Percentiles rank a stretch among this genome's conserved stretches.
These are phyloP conservation scores for Isabelozyma pseudorhagii DNA, from an alignment of 805 yeast genomes.

Conservation along the genomic window DNA sequence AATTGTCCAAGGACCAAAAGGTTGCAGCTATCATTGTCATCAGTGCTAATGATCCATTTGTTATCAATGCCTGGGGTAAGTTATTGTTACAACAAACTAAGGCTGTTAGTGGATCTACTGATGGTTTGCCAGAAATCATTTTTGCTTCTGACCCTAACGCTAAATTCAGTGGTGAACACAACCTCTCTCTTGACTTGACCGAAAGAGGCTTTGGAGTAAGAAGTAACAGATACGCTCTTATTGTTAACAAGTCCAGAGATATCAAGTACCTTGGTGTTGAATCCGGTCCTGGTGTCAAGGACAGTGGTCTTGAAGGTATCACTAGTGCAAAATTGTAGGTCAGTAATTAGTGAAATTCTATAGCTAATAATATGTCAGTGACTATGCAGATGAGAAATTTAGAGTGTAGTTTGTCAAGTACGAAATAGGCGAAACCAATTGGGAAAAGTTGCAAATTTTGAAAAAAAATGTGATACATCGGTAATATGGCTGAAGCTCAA, in stretches of 20 bases:
- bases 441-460: too few relatives aligned
- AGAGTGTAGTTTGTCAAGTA: too few relatives aligned
- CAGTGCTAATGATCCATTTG: conserved; percentile 43
- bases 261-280: conserved; percentile 36
- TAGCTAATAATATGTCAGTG: too few relatives aligned
- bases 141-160: conserved; percentile 42
- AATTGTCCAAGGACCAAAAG: conserved; percentile 25
- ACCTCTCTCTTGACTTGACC: conserved; percentile 31
- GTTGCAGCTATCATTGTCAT: conserved; percentile 32
- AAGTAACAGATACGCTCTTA: conserved; percentile 39
- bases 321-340: conserved; percentile 30
- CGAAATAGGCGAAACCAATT: too few relatives aligned
- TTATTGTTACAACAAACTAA: conserved; percentile 27
- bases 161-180: conserved; percentile 25
- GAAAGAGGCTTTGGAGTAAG: conserved; percentile 37
- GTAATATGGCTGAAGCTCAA: too few relatives aligned
- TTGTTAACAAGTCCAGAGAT: conserved; percentile 22
- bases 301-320: conserved; percentile 37
- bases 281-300: conserved; percentile 26
- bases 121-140: conserved; percentile 21
- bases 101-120: conserved; percentile 6
- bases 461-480: too few relatives aligned
- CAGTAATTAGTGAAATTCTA: background rate
- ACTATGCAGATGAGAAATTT: too few relatives aligned
- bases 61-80: conserved; percentile 43